Evolutionary conservation across 768 basidiomycete species (phyloP), one percentile per base, ranked within the genome.

Genomic region (Strobilomyces dryophilus): DNA sequence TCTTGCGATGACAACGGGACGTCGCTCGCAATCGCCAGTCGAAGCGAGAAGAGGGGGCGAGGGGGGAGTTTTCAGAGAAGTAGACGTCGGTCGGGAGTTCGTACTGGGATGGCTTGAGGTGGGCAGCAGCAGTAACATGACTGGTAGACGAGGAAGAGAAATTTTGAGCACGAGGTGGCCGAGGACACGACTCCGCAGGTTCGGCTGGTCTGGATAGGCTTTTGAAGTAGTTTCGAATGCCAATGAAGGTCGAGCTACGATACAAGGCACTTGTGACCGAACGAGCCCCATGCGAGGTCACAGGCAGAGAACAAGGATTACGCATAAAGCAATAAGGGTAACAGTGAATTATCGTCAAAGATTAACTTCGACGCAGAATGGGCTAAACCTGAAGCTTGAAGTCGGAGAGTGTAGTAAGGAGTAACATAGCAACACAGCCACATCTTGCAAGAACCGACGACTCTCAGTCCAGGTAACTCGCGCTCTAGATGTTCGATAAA

Each of bases 11-110:
- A 39, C 15, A n/a, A 9, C 81, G 73, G 14, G 84, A 85, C 11
- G 71, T 54, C 8, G 84, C 78, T 18, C 82, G 74, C 36, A 73
- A 60, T 39, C 83, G 74, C 86, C 87, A 88, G 60, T 87, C 80
- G 64, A 82, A 85, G 8, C 85, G 61, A 27, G 61, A 26, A 11
- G 64, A 55, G 11, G 69, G 63, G 1, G 47, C 26, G 17, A 67
- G 62, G 24, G 67, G 66, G 1, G 66, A 67, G 45, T 57, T 50
- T 50, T 67, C 69, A 24, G 69, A 63, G 14, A 71, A 71, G 49
- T 61, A 69, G 1, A 47, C 46, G 39, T 69, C 68, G 6, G 60
- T 56, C n/a, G 67, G 60, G 10, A 67, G 58, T 18, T 63, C 54
- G 17, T 58, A 54, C 8, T 53, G 55, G 26, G 61, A 57, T 14